Conservation (phyloP, 2,329 filamentous ascomycete genomes). For the Ciborinia camelliae region DNA sequence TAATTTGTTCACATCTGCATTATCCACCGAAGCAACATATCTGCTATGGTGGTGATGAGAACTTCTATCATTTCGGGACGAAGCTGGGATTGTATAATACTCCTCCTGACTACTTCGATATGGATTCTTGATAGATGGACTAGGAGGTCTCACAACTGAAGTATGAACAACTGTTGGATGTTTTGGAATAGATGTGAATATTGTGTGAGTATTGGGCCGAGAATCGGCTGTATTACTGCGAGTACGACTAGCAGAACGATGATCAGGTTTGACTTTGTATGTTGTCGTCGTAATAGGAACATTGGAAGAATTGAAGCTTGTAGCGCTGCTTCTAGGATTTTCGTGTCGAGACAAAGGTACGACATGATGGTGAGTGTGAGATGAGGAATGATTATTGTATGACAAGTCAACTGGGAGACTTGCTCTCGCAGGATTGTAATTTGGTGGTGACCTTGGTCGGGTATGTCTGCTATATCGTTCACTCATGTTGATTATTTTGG, state of each 20-base stretch:
- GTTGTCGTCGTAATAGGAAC: conserved; percentile 50
- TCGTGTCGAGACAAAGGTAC: conserved; percentile 44
- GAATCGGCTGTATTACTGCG: conserved; percentile 51
- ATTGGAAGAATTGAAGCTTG: conserved; percentile 28
- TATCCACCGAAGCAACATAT: conserved; percentile 50
- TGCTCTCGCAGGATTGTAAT: conserved; percentile 50
- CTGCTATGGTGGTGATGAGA: conserved; percentile 37
- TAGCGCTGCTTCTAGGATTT: conserved; percentile 39
- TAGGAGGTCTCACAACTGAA: conserved; percentile 40
- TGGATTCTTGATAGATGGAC: conserved; percentile 49
- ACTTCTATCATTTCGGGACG: conserved; percentile 47
- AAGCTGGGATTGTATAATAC: conserved; percentile 57
- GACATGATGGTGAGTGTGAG: conserved; percentile 47
- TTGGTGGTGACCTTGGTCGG: conserved; percentile 46
- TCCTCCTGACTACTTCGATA: conserved; percentile 52
- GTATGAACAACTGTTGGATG: conserved; percentile 34
- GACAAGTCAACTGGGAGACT: conserved; percentile 50
- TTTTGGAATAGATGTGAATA: conserved; percentile 52
- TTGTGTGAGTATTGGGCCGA: conserved; percentile 46
- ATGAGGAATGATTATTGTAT: conserved; percentile 12
- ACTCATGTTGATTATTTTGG: conserved; percentile 41
- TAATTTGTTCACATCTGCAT: conserved; percentile 44
- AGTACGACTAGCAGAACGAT: conserved; percentile 47
- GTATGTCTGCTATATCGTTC: conserved; percentile 47
- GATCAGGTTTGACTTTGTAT: conserved; percentile 55